Conservation (phyloP, 2,329 filamentous ascomycete species). For the Trichoderma gracile region DNA sequence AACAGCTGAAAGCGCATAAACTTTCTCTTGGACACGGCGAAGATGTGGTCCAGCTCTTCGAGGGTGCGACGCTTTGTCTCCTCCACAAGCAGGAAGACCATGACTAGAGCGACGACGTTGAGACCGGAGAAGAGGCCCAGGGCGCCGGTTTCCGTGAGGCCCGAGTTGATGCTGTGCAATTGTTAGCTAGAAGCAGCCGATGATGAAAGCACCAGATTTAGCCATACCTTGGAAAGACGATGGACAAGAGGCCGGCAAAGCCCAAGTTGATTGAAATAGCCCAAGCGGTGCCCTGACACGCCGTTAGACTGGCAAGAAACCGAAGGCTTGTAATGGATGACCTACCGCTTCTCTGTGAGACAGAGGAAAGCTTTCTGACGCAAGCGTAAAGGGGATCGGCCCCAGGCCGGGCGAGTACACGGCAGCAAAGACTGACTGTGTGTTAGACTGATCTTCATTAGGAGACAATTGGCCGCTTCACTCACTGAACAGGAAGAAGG, state of each 20-base stretch:
- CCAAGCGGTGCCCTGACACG: conserved; percentile 46
- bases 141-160: conserved; percentile 37
- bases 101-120: conserved; percentile 48
- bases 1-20: conserved; percentile 43
- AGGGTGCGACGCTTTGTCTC: conserved; percentile 45
- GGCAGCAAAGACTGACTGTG: conserved; percentile 41
- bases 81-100: conserved; percentile 48
- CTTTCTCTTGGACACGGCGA: conserved; percentile 41
- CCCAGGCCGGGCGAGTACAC: conserved; percentile 47
- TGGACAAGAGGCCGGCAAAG: conserved; percentile 49
- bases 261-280: conserved; percentile 51
- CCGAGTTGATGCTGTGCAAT: conserved; percentile 30
- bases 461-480: too few species aligned
- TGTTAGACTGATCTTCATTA: conserved; percentile 6
- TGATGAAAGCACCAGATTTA: background rate
- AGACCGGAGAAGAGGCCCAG: conserved; percentile 50
- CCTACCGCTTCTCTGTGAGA: conserved; percentile 49
- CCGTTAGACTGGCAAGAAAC: conserved; percentile 24
- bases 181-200: background rate
- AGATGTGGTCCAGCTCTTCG: conserved; percentile 45
- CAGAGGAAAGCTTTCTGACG: conserved; percentile 52
- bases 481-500: conserved; percentile 41
- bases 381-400: conserved; percentile 52
- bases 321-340: background rate
- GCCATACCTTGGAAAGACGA: conserved; percentile 42